Conservation (phyloP, 108 stramenopile genomes). For the Skeletonema costatum region DNA sequence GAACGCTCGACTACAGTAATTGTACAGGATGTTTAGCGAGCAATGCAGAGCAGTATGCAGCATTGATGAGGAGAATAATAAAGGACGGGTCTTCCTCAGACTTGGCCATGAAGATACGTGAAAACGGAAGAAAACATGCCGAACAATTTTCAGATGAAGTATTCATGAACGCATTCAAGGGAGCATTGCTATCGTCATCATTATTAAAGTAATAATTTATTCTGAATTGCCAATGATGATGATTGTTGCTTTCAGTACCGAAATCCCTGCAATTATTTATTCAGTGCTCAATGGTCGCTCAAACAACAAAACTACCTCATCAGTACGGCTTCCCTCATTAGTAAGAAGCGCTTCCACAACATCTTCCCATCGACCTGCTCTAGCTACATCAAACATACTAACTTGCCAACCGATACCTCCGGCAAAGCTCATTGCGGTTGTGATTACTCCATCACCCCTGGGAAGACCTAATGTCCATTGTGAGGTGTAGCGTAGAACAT, state of each 20-base stretch:
- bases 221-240: background rate
- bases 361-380: constrained; percentile 67
- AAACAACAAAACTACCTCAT: constrained; percentile 84
- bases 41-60: constrained; percentile 73
- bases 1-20: background rate
- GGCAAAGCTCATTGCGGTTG: constrained; percentile 69
- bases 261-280: background rate
- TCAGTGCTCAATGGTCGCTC: constrained; percentile 55
- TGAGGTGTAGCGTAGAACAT: constrained; percentile 74
- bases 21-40: constrained; percentile 78
- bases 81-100: constrained; percentile 30
- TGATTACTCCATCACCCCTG: constrained; percentile 72
- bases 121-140: constrained; percentile 54
- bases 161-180: constrained; percentile 56
- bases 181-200: constrained; percentile 32
- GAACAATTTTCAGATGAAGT: constrained; percentile 75
- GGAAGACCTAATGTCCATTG: constrained; percentile 85
- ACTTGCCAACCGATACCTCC: constrained; percentile 80
- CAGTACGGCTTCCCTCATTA: constrained; percentile 68
- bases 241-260: background rate
- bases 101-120: constrained; percentile 43
- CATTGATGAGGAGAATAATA: constrained; percentile 66
- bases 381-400: constrained; percentile 80
- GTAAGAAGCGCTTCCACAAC: constrained; percentile 74
- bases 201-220: constrained; percentile 22